These are phyloP conservation scores for Dothistroma septosporum DNA, from an alignment of 2,329 filamentous ascomycete species.

Conservation along the genomic window DNA sequence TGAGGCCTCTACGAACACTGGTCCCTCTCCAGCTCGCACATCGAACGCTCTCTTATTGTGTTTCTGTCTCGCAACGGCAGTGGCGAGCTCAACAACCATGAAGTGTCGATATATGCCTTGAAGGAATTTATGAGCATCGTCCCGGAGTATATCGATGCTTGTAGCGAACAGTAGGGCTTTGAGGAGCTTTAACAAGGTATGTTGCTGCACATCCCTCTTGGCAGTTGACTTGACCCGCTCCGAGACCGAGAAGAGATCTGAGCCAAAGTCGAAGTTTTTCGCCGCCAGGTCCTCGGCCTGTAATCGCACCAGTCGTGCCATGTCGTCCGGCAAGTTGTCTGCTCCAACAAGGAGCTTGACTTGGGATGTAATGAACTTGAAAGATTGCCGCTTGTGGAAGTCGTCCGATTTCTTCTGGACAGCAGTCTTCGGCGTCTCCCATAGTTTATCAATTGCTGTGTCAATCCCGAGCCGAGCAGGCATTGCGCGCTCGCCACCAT, in stretches of 20 bases:
- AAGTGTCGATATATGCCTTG: conserved; percentile 84
- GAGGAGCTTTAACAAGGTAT: conserved; percentile 75
- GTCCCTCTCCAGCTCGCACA: conserved; percentile 79
- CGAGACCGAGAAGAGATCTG: conserved; percentile 66
- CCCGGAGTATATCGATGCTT: conserved; percentile 70
- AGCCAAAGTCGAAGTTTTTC: conserved; percentile 66
- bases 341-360: conserved; percentile 85
- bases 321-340: conserved; percentile 84
- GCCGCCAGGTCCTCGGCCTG: conserved; percentile 81
- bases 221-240: conserved; percentile 77
- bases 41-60: conserved; percentile 75
- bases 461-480: conserved; percentile 83
- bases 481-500: conserved; percentile 68
- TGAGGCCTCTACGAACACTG: conserved; percentile 79
- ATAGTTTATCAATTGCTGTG: conserved; percentile 79
- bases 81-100: conserved; percentile 81
- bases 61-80: conserved; percentile 75
- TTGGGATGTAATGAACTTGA: conserved; percentile 81
- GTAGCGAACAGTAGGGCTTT: conserved; percentile 85
- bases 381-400: conserved; percentile 90
- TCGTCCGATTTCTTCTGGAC: conserved; percentile 64
- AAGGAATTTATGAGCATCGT: conserved; percentile 70
- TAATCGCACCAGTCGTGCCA: conserved; percentile 76
- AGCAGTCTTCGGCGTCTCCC: conserved; percentile 66
- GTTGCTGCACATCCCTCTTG: conserved; percentile 83